phyloP scores from a whole-genome alignment of 1,284 basidiomycete genomes.

The Ceratobasidium sp. region DNA sequence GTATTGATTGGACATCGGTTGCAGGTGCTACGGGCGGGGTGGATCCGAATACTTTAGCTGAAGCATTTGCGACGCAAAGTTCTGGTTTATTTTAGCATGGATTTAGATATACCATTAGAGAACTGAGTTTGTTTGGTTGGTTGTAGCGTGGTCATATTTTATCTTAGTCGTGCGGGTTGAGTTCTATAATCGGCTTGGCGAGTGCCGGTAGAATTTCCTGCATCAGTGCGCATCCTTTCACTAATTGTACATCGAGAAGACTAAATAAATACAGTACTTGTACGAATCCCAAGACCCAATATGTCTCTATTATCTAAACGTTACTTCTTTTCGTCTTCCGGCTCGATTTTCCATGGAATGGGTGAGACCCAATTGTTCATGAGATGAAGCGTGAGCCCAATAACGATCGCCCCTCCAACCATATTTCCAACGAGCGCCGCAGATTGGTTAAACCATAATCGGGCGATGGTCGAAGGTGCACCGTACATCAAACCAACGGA shows the following conservation, averaged over 20 bases:
- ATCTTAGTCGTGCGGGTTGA: background rate
- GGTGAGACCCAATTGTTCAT: slow-evolving; percentile 52
- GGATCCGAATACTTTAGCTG: slow-evolving; percentile 15
- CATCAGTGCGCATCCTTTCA: background rate
- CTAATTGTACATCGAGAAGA: slow-evolving; percentile 18
- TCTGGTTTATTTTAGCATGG: slow-evolving; percentile 14
- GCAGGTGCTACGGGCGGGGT: slow-evolving; percentile 7
- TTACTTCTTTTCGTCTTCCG: slow-evolving; percentile 7
- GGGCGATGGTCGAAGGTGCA: slow-evolving; percentile 49
- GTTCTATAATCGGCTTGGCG: background rate
- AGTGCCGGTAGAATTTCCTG: background rate
- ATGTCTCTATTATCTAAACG: background rate
- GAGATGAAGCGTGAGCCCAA: slow-evolving; percentile 49
- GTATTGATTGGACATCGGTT: slow-evolving; percentile 31
- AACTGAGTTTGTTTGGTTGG: background rate
- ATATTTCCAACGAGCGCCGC: slow-evolving; percentile 51
- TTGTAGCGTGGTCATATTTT: background rate
- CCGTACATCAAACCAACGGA: slow-evolving; percentile 51
- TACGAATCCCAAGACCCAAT: slow-evolving; percentile 1
- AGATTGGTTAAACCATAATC: slow-evolving; percentile 52
- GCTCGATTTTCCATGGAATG: slow-evolving; percentile 17
- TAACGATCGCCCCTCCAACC: slow-evolving; percentile 50
- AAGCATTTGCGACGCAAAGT: background rate
- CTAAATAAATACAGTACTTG: background rate
- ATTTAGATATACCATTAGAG: background rate